Base-by-base conservation (phyloP, 768 basidiomycete species). In the Termitomyces sp. region DNA sequence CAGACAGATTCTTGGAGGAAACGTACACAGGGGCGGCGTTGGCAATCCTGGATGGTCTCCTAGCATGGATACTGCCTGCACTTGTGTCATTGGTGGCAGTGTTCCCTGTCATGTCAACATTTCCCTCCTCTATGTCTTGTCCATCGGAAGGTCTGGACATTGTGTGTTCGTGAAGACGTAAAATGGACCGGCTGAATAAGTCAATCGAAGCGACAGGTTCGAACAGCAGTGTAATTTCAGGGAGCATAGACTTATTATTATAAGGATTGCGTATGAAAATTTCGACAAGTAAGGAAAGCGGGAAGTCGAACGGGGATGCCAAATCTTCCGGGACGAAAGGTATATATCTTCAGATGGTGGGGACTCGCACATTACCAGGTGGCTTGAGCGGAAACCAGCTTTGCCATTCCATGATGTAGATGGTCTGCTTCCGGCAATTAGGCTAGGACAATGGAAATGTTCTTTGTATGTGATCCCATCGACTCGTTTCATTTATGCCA, bases 321-420 rank as follows among this genome's bases (percentile, higher is more conserved):
- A n/a, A 11, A 11, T 50, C 31, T n/a, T 43, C 17, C 34, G 1
- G 8, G 6, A n/a, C 9, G 50, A 32, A 9, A 25, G 20, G 20
- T 25, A 68, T 66, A 3, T 81, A 81, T 67, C 64, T 83, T 46
- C 71, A 65, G 59, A 77, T 83, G 79, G 76, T 82, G 71, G 81
- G 81, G 7, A 72, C 62, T 81, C 20, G 68, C 69, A 31, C 53
- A 49, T 15, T 40, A 52, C 31, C 56, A 32, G 8, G 36, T 49
- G 17, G 43, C 20, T 25, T 25, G 49, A 29, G 38, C 34, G 31
- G 10, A 52, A 25, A 25, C 20, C 20, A 38, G 37, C n/a, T 37
- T 32, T 7, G 37, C 34, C 20, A 56, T 38, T 42, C 14, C 32
- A 55, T 29, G 25, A 34, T 25, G 20, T 31, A 50, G 1, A 52